These are phyloP conservation scores for Hortaea werneckii DNA, from an alignment of 2,329 filamentous ascomycete genomes.

Conservation along the genomic window DNA sequence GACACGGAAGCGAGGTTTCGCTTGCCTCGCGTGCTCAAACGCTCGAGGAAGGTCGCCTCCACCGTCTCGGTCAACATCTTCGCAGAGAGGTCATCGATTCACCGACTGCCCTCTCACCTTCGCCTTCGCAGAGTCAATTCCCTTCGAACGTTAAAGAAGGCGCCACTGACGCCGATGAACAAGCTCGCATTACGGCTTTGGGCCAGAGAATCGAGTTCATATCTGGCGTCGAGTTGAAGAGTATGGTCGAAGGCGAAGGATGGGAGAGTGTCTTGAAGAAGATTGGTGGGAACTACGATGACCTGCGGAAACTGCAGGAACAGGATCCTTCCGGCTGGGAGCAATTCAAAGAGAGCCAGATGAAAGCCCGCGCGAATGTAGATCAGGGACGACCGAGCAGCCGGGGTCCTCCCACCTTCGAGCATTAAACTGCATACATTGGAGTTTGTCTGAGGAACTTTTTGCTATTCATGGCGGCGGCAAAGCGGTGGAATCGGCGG, in stretches of 20 bases:
- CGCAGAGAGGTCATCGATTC: conserved; percentile 52
- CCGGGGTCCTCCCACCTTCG: neutral
- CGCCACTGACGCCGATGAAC: conserved; percentile 11
- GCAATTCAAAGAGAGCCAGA: conserved; percentile 26
- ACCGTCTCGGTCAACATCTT: conserved; percentile 57
- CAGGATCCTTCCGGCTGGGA: conserved; percentile 29
- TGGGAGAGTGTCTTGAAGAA: conserved; percentile 53
- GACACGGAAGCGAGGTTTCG: conserved; percentile 57
- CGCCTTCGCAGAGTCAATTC: neutral
- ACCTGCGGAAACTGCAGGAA: conserved; percentile 51
- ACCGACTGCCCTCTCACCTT: conserved; percentile 15
- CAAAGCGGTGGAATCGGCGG: too few species aligned
- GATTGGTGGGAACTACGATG: conserved; percentile 53
- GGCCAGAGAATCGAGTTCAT: conserved; percentile 42
- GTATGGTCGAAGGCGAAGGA: conserved; percentile 48
- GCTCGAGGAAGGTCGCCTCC: conserved; percentile 60
- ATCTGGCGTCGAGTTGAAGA: conserved; percentile 50
- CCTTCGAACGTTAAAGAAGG: neutral
- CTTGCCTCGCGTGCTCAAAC: conserved; percentile 54
- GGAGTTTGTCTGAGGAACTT: too few species aligned
- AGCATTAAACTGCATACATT: too few species aligned
- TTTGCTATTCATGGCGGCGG: too few species aligned
- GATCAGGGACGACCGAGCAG: neutral
- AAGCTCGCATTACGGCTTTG: conserved; percentile 28
- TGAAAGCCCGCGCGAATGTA: conserved; percentile 20